phyloP scores from a whole-genome alignment of 2,329 filamentous ascomycete genomes.

The Colletotrichum orbiculare region DNA sequence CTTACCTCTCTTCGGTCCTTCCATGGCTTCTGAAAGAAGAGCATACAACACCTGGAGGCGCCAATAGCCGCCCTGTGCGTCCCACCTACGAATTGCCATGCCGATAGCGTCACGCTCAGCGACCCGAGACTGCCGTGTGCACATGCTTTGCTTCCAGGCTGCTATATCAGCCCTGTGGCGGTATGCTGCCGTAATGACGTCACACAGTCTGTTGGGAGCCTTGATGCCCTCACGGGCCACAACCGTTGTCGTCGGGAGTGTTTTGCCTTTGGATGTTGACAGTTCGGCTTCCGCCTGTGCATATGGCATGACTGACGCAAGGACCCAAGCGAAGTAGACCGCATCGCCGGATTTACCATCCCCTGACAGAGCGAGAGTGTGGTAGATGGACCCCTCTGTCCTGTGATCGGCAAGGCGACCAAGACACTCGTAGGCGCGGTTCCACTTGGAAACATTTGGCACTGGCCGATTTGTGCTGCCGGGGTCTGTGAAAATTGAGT shows the following conservation, averaged over 20 bases:
- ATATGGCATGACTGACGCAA: constrained; percentile 83
- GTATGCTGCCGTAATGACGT: constrained; percentile 73
- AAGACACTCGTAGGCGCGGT: constrained; percentile 72
- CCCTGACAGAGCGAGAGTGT: constrained; percentile 67
- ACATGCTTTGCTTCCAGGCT: constrained; percentile 66
- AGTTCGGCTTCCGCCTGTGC: constrained; percentile 58
- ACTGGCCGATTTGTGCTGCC: constrained; percentile 59
- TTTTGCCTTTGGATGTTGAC: constrained; percentile 52
- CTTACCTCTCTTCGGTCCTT: constrained; percentile 43
- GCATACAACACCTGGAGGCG: constrained; percentile 76
- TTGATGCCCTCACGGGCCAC: constrained; percentile 83
- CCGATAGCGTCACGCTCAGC: constrained; percentile 73
- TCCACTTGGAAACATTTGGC: constrained; percentile 72
- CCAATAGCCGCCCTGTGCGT: constrained; percentile 72
- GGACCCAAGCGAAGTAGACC: constrained; percentile 79
- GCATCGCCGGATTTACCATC: constrained; percentile 59
- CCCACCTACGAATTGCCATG: constrained; percentile 80
- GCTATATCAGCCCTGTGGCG: constrained; percentile 73
- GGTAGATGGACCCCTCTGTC: constrained; percentile 59
- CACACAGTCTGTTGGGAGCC: constrained; percentile 78
- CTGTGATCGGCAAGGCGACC: constrained; percentile 58
- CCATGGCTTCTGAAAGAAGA: constrained; percentile 71
- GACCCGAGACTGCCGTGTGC: constrained; percentile 56
- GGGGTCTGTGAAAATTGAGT: constrained; percentile 79
- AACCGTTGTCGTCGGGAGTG: constrained; percentile 64